Evolutionary conservation across 140 eudicot genomes (phyloP).

Genomic region (Bidens hawaiensis): DNA sequence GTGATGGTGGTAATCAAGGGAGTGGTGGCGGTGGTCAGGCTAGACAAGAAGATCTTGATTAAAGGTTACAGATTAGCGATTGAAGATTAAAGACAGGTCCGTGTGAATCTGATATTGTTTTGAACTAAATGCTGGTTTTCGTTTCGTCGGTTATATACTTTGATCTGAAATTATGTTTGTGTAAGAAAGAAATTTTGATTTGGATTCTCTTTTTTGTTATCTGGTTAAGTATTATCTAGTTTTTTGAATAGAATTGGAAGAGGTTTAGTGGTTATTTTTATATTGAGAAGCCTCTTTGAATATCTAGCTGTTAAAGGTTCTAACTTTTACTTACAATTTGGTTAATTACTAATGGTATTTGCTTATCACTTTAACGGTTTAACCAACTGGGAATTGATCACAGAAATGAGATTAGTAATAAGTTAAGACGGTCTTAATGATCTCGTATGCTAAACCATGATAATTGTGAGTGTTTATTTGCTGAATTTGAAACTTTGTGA

Average conservation of each 20-base stretch:
- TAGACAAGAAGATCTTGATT: slow-evolving; percentile 70
- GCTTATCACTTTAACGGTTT: not conserved
- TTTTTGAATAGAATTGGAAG: not conserved
- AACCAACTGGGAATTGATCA: no score
- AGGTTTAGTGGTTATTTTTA: not conserved
- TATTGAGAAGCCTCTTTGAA: not conserved
- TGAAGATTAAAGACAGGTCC: slow-evolving; percentile 50
- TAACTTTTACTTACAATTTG: not conserved
- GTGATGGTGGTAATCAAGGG: slow-evolving; percentile 30
- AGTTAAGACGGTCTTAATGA: no score
- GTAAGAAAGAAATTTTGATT: slow-evolving; percentile 14
- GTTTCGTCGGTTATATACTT: not conserved
- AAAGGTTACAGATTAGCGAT: slow-evolving; percentile 6
- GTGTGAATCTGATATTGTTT: slow-evolving; percentile 18
- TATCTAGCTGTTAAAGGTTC: not conserved
- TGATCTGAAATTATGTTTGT: slow-evolving; percentile 13
- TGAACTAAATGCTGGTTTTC: not conserved
- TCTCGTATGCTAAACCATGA: no score
- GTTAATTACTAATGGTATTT: not conserved
- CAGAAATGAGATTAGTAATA: no score
- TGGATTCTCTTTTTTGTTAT: not conserved
- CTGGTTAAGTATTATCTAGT: not conserved
- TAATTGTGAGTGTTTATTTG: no score
- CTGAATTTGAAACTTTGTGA: no score
- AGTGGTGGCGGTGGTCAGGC: slow-evolving; percentile 40